phyloP scores from a whole-genome alignment of 2,329 filamentous ascomycete species.

The Karstenula rhodostoma region DNA sequence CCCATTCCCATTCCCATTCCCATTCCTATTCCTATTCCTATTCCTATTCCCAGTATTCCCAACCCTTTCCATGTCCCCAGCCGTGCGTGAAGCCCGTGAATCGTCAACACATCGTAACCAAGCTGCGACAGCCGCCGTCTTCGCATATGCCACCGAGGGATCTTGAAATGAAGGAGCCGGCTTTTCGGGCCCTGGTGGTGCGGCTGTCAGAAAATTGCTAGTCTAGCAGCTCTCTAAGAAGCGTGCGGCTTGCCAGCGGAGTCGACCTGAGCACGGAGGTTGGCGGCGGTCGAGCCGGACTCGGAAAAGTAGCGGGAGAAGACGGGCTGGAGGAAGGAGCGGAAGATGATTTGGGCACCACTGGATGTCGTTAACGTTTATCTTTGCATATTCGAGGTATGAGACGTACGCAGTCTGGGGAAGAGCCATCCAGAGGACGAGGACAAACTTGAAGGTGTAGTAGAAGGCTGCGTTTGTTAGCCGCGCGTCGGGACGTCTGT shows the following conservation, averaged over 20 bases:
- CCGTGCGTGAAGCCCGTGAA: constrained; percentile 27
- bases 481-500: not conserved
- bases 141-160: constrained; percentile 21
- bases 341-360: constrained; percentile 95
- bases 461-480: constrained; percentile 75
- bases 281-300: constrained; percentile 77
- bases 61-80: constrained; percentile 27
- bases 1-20: constrained; percentile 14
- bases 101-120: constrained; percentile 36
- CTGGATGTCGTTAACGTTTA: constrained; percentile 57
- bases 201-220: constrained; percentile 41
- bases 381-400: constrained; percentile 26
- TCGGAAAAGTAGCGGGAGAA: constrained; percentile 88
- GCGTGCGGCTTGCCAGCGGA: constrained; percentile 60
- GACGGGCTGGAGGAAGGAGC: constrained; percentile 90
- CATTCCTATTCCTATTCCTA: no score
- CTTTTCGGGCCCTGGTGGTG: constrained; percentile 29
- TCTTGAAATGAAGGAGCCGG: constrained; percentile 21
- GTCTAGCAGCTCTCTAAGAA: constrained; percentile 31
- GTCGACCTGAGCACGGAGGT: constrained; percentile 88
- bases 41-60: constrained; percentile 27
- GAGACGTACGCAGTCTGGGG: constrained; percentile 86
- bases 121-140: constrained; percentile 38
- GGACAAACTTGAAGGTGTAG: constrained; percentile 99
- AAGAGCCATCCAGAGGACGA: constrained; percentile 97